A percentile compares a stretch with the other conserved stretches of the same genome.
These are phyloP conservation scores for Theobroma cacao DNA, from an alignment of 345 rosid species.

Conservation along the genomic window DNA sequence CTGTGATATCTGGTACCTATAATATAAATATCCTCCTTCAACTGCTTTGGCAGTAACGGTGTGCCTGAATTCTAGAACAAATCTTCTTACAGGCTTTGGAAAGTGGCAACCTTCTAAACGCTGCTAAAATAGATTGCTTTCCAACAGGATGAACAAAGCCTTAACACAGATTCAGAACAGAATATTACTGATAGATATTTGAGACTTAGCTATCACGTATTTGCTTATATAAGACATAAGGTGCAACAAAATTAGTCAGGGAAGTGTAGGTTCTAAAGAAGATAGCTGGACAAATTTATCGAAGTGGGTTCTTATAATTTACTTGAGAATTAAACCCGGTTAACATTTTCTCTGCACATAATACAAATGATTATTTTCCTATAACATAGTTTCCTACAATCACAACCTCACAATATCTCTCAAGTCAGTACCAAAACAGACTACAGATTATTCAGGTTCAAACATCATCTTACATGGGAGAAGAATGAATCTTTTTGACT, in stretches of 20 bases:
- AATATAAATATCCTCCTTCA: no score
- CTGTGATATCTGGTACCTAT: no score
- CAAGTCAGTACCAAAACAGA: not conserved
- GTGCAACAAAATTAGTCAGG: no score
- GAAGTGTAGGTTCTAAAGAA: not conserved
- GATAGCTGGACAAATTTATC: not conserved
- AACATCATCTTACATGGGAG: not conserved
- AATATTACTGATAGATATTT: no score
- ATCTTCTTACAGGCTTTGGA: not conserved
- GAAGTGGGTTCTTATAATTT: not conserved
- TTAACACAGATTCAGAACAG: no score
- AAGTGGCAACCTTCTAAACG: not conserved
- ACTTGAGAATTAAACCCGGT: not conserved
- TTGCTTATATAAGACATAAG: not conserved
- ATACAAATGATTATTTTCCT: not conserved
- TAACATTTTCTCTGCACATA: not conserved
- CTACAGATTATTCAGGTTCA: not conserved
- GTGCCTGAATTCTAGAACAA: no score
- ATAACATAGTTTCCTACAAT: not conserved
- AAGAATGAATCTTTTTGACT: not conserved
- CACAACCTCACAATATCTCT: not conserved
- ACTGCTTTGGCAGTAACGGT: no score
- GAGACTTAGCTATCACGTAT: no score
- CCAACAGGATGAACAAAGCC: not conserved
- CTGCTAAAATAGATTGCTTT: not conserved